Evolutionary conservation across 225 moss, liverwort and hornwort genomes (phyloP), one percentile per base, ranked within the genome.

Genomic region (Sphagnum contortum): DNA sequence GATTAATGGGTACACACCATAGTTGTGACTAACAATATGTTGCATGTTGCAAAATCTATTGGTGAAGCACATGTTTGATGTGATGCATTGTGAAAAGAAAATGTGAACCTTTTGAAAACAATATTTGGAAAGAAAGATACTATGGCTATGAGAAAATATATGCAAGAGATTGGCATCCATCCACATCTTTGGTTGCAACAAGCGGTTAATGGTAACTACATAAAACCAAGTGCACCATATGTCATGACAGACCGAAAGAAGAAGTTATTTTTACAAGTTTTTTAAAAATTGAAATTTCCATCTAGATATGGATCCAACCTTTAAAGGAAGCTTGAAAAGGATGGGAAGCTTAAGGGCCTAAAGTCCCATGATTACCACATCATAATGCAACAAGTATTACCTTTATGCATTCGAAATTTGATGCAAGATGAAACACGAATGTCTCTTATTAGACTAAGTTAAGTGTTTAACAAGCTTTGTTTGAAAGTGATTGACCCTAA

Each of bases 331-430:
- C 48, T 49, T 8, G n/a, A 48, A 3, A 46, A 9, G 45, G 45
- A 49, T 3, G 47, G 47, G 62, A 63, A 63, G 62, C 11, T 63
- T 48, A 48, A 48, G n/a, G 4, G 5, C 4, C 9, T 63, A 48
- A 63, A 63, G n/a, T 63, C 62, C 4, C 62, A 63, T 11, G 62
- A 63, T 47, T 63, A 48, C n/a, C 48, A 63, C n/a, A 10, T 63
- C 6, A 48, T 48, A n/a, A 63, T 63, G 62, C 62, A 63, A 11
- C 8, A 48, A 4, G n/a, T 63, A 3, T n/a, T 63, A 4, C 48
- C 48, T 6, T 3, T 63, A 2, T 48, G 44, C 8, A 49, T 63
- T 12, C 47, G 48, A 11, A 9, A 49, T 63, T 9, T 63, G 44
- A 10, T 48, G 48, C 3, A 5, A 5, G 9, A 47, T 12, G 8